phyloP scores from a whole-genome alignment of 1,139 yeast genomes.

The Taphrina deformans region DNA sequence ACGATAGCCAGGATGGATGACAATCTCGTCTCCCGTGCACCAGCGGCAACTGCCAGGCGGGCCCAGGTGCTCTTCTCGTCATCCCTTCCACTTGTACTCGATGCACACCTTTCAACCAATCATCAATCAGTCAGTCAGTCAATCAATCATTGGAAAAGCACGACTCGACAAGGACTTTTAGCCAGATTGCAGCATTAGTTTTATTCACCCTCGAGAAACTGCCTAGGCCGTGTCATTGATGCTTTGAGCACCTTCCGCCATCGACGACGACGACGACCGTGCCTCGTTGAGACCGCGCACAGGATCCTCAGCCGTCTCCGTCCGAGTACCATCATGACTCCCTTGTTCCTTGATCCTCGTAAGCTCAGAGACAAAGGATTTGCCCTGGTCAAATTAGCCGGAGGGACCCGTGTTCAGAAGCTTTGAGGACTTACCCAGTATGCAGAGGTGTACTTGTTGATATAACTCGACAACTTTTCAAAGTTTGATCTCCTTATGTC shows the following conservation, averaged over 20 bases:
- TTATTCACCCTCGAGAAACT: too few species aligned
- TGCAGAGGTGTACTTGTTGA: constrained; percentile 87
- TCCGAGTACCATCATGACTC: background rate
- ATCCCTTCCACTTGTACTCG: too few species aligned
- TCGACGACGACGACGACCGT: background rate
- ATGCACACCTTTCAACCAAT: too few species aligned
- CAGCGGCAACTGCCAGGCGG: too few species aligned
- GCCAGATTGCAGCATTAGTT: too few species aligned
- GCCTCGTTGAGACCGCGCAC: background rate
- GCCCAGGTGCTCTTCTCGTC: too few species aligned
- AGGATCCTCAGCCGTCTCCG: background rate
- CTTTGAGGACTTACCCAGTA: constrained; percentile 69
- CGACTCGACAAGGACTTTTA: too few species aligned
- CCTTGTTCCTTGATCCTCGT: constrained; percentile 45
- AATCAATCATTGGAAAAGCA: too few species aligned
- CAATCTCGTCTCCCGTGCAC: too few species aligned
- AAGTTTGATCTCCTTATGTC: constrained; percentile 79
- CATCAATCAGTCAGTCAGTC: too few species aligned
- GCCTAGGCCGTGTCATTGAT: background rate
- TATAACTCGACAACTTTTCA: constrained; percentile 77
- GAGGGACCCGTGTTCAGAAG: too few species aligned
- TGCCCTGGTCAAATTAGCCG: constrained; percentile 50
- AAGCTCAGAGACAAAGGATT: constrained; percentile 86
- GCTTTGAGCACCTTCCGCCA: background rate
- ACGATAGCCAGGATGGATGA: too few species aligned